Evolutionary conservation across 164 flowering plant species (phyloP).

Genomic region (Tetracentron sinense): DNA sequence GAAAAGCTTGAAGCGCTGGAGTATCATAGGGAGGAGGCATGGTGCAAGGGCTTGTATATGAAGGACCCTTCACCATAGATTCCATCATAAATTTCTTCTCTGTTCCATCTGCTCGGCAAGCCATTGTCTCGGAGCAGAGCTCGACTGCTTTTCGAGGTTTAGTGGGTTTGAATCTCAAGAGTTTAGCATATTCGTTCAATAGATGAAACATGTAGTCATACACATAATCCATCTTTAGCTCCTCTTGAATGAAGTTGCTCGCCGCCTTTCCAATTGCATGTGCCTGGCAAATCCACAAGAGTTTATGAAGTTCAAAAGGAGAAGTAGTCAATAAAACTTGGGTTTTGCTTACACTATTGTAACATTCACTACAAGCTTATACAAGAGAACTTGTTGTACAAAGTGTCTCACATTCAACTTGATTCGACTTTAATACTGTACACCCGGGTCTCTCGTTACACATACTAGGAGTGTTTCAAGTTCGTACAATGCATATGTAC

Average conservation of each 20-base stretch:
- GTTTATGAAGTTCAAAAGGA: too few species aligned
- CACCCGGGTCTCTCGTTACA: too few species aligned
- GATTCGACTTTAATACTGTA: too few species aligned
- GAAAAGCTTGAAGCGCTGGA: background rate
- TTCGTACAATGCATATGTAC: too few species aligned
- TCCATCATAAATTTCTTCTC: constrained; percentile 11
- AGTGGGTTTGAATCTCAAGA: constrained; percentile 15
- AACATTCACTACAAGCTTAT: too few species aligned
- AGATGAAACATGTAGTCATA: constrained; percentile 69
- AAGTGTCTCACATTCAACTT: too few species aligned
- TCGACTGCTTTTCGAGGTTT: constrained; percentile 13
- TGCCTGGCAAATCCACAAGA: constrained; percentile 50
- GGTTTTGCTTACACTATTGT: too few species aligned
- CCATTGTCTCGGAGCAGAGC: constrained; percentile 19
- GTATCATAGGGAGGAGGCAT: constrained; percentile 14
- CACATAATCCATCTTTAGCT: constrained; percentile 56
- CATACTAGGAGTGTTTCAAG: too few species aligned
- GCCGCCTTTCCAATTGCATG: constrained; percentile 53
- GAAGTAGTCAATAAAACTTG: too few species aligned
- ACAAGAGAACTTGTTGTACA: too few species aligned
- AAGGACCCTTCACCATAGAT: constrained; percentile 16
- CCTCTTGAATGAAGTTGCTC: constrained; percentile 45
- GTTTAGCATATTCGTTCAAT: constrained; percentile 17
- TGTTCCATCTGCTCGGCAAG: constrained; percentile 8
- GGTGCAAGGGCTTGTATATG: constrained; percentile 7